Base-by-base conservation (phyloP, 2,329 filamentous ascomycete genomes). In the Sarocladium brachiariae region DNA sequence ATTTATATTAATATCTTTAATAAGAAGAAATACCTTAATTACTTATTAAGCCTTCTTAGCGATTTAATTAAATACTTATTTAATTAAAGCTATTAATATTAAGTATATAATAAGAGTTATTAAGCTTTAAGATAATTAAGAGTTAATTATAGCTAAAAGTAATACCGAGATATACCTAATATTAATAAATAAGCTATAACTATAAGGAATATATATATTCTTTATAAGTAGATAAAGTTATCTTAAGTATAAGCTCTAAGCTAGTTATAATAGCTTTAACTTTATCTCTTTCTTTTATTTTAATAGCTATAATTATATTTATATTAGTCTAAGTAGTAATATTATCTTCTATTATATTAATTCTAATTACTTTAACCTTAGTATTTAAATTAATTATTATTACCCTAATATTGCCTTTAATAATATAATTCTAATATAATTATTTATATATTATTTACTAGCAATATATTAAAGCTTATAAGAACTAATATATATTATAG, bases 111-210 rank as follows among this genome's bases (percentile, higher is more conserved):
- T 25, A 39, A 13, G 52, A 56, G 43, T 54, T 47, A 18, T 51
- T 48, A 38, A 50, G 19, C 23, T 57, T 57, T 39, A 51, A 58
- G 46, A 7, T 21, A n/a, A 33, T 59, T 52, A 47, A 57, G 35
- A 58, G 48, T 54, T 54, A 59, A 56, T 53, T 18, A 37, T 7
- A 37, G 34, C 34, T n/a, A 18, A n/a, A n/a, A 18, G 16, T 7
- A 8, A 7, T 37, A n/a, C 34, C 34, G 34, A 31, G 13, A 8
- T 31, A 13, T 13, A 8, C 27, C 7, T 8, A 13, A 31, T 31
- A 13, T 31, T 13, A 31, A 8, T 7, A 31, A 13, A 31, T 31
- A 31, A 13, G 27, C 27, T 13, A 31, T 13, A 31, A n/a, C n/a
- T n/a, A n/a, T 13, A 31, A 31, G 27, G 27, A 31, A 31, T 31